Conservation (phyloP, 1,139 yeast species). For the Pichia sp. region DNA sequence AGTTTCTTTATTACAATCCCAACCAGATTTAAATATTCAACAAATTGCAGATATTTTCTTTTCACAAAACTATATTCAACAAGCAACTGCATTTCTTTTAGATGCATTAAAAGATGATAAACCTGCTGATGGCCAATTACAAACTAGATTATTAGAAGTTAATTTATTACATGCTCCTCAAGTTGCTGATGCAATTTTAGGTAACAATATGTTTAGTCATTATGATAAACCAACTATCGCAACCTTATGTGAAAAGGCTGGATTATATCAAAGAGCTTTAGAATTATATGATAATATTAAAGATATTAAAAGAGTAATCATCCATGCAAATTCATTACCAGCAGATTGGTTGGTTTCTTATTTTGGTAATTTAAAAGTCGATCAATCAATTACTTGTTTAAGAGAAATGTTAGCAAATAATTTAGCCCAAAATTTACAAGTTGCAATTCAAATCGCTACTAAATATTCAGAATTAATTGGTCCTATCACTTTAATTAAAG, state of each 20-base stretch:
- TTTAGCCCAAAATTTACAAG: constrained; percentile 83
- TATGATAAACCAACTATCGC: constrained; percentile 94
- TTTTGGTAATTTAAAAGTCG: constrained; percentile 92
- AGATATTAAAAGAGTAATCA: constrained; percentile 92
- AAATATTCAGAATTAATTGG: constrained; percentile 94
- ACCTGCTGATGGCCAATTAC: constrained; percentile 94
- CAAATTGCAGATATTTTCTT: constrained; percentile 89
- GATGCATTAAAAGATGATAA: constrained; percentile 93
- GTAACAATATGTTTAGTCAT: constrained; percentile 92
- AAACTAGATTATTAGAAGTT: constrained; percentile 89
- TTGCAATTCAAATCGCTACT: constrained; percentile 93
- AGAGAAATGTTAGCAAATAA: constrained; percentile 74
- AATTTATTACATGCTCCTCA: constrained; percentile 96
- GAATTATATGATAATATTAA: constrained; percentile 92
- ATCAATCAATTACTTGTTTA: constrained; percentile 84
- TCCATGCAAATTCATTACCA: constrained; percentile 80
- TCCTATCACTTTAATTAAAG: constrained; percentile 71
- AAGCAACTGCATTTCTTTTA: constrained; percentile 96
- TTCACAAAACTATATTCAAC: constrained; percentile 91
- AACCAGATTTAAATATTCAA: constrained; percentile 70
- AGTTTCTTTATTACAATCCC: constrained; percentile 64
- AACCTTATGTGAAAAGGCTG: constrained; percentile 87
- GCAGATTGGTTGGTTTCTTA: constrained; percentile 90
- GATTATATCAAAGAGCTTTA: constrained; percentile 87
- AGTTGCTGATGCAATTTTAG: constrained; percentile 97